Percentiles rank a stretch among this genome's conserved stretches.
These are phyloP conservation scores for Cercophora scortea DNA, from an alignment of 495 filamentous ascomycete genomes.

Conservation along the genomic window DNA sequence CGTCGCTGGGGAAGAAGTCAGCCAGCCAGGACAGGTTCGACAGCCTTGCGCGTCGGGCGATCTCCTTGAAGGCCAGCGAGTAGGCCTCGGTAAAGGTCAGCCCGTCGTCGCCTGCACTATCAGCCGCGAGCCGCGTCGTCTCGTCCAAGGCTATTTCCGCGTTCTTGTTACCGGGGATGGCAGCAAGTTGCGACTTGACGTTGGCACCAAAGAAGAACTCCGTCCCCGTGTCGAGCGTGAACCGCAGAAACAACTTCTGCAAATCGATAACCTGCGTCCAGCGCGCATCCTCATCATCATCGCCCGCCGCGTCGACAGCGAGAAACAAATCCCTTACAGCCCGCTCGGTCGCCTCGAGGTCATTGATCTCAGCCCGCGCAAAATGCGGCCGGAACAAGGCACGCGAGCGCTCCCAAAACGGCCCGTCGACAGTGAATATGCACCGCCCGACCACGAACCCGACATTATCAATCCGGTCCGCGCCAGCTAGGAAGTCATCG, in stretches of 20 bases:
- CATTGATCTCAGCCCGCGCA: background rate
- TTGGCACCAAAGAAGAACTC: constrained; percentile 3
- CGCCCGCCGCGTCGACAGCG: background rate
- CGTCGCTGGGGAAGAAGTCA: background rate
- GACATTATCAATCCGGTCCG: constrained; percentile 2
- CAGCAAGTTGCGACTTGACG: no score
- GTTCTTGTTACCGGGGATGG: no score
- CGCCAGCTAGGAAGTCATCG: constrained; percentile 2
- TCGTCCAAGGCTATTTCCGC: constrained; percentile 3
- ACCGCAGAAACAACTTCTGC: constrained; percentile 1
- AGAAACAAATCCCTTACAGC: constrained; percentile 1
- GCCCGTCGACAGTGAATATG: constrained; percentile 3
- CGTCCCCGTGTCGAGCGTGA: constrained; percentile 7
- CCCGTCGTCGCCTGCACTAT: background rate
- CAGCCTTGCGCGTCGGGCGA: constrained; percentile 5
- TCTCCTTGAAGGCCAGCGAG: constrained; percentile 1
- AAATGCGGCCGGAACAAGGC: constrained; percentile 6
- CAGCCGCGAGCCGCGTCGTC: constrained; percentile 1
- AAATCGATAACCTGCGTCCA: constrained; percentile 2
- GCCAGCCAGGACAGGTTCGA: constrained; percentile 7
- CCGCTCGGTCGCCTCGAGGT: constrained; percentile 3
- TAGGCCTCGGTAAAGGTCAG: constrained; percentile 5
- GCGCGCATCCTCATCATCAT: background rate
- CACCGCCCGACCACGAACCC: constrained; percentile 1
- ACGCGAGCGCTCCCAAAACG: constrained; percentile 5